These are phyloP conservation scores for Pichia nakasei DNA, from an alignment of 805 yeast species.

Conservation along the genomic window DNA sequence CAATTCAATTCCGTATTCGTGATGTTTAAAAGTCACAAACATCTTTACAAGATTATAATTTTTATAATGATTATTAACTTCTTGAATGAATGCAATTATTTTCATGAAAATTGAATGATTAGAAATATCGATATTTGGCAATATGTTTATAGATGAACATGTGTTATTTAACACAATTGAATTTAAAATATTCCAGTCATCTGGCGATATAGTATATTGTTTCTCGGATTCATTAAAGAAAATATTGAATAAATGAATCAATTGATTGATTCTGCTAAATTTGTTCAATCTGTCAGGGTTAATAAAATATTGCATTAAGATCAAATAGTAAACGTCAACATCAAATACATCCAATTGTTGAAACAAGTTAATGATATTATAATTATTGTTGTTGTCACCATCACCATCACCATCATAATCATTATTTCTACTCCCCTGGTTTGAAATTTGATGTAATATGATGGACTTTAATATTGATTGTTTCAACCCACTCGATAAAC, in stretches of 20 bases:
- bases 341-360: not conserved
- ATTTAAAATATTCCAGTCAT: not conserved
- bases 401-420: not conserved
- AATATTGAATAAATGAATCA: not conserved
- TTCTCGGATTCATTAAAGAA: not conserved
- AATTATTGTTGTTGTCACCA: not conserved
- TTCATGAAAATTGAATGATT: not conserved
- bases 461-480: not conserved
- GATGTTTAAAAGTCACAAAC: conserved; percentile 3
- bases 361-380: not conserved
- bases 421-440: no score
- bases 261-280: not conserved
- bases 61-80: not conserved
- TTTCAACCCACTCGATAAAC: no score
- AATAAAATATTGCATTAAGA: conserved; percentile 1
- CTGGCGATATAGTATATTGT: not conserved
- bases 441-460: not conserved
- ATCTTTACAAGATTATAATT: not conserved
- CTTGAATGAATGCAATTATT: not conserved
- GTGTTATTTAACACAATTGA: not conserved
- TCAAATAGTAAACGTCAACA: conserved; percentile 1
- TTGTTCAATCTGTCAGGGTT: conserved; percentile 1
- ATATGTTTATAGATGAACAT: not conserved
- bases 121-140: not conserved
- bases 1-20: conserved; percentile 6